Evolutionary conservation across 2,329 filamentous ascomycete genomes (phyloP).

Genomic region (Fusarium virguliforme): DNA sequence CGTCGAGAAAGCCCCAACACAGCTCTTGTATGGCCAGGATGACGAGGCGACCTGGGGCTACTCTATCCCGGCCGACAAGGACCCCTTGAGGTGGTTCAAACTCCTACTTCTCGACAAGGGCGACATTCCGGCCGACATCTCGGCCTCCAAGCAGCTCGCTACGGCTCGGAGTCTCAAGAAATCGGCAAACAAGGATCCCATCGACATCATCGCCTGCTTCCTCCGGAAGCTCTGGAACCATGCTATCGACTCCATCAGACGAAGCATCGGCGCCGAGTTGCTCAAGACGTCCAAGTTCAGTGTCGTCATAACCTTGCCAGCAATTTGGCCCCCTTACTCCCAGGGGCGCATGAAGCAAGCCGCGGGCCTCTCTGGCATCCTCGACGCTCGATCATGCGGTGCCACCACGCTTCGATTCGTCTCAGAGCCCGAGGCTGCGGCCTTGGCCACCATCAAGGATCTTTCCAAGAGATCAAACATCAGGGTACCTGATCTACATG

Average conservation of each 20-base stretch:
- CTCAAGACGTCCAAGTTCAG: constrained; percentile 51
- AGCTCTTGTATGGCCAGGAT: constrained; percentile 39
- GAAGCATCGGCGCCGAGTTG: constrained; percentile 24
- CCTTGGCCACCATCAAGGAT: constrained; percentile 57
- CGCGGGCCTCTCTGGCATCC: constrained; percentile 55
- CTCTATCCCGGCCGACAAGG: constrained; percentile 38
- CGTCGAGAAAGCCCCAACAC: constrained; percentile 53
- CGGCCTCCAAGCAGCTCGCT: constrained; percentile 41
- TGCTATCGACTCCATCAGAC: constrained; percentile 46
- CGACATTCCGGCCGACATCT: constrained; percentile 51
- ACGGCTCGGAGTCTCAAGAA: constrained; percentile 14
- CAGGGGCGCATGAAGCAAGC: constrained; percentile 58
- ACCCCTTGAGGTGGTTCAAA: constrained; percentile 61
- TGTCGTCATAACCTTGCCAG: constrained; percentile 61
- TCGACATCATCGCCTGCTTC: constrained; percentile 54
- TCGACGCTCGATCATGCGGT: constrained; percentile 46
- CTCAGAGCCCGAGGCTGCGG: constrained; percentile 64
- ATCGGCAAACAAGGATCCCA: constrained; percentile 34
- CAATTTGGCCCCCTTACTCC: constrained; percentile 62
- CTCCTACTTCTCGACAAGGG: constrained; percentile 56
- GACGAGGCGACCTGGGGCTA: constrained; percentile 54
- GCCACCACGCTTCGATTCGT: constrained; percentile 56
- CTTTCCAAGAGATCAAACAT: constrained; percentile 45
- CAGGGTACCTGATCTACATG: constrained; percentile 21
- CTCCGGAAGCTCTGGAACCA: constrained; percentile 56